Percentiles rank a stretch among this genome's conserved stretches.
Conservation (phyloP, 2,329 filamentous ascomycete genomes). For the Trichoderma atrobrunneum region DNA sequence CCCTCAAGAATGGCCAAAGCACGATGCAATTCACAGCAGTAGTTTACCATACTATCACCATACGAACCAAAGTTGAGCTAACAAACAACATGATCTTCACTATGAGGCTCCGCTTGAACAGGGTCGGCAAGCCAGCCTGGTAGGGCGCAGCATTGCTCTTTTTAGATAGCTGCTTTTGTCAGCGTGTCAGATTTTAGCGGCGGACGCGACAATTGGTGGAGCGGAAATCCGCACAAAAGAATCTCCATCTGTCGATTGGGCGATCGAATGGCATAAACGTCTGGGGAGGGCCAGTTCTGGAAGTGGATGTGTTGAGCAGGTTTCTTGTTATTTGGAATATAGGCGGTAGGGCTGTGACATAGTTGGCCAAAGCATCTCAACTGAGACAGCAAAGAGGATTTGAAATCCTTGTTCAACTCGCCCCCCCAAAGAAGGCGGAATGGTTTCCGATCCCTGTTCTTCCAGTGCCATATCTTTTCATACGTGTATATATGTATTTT, state of each 20-base stretch:
- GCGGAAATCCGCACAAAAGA: neutral
- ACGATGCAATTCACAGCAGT: neutral
- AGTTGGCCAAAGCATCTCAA: neutral
- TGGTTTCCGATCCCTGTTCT: neutral
- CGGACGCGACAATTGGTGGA: neutral
- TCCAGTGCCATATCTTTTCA: neutral
- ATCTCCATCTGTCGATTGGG: neutral
- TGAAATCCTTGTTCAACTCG: neutral
- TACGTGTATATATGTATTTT: neutral
- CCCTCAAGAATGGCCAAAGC: neutral
- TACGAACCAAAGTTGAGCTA: neutral
- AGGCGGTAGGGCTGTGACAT: neutral
- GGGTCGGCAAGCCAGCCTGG: neutral
- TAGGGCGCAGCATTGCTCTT: neutral
- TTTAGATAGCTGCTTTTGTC: neutral
- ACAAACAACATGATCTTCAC: neutral
- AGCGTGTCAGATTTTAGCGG: conserved; percentile 10
- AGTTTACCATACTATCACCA: neutral
- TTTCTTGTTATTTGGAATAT: neutral
- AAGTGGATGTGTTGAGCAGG: neutral
- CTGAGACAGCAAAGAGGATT: neutral
- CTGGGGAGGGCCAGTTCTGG: neutral
- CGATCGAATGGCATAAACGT: neutral
- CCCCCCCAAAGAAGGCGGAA: neutral
- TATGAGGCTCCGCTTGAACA: neutral